Base-by-base conservation (phyloP, 2,329 filamentous ascomycete species). In the Lachnellula willkommii region DNA sequence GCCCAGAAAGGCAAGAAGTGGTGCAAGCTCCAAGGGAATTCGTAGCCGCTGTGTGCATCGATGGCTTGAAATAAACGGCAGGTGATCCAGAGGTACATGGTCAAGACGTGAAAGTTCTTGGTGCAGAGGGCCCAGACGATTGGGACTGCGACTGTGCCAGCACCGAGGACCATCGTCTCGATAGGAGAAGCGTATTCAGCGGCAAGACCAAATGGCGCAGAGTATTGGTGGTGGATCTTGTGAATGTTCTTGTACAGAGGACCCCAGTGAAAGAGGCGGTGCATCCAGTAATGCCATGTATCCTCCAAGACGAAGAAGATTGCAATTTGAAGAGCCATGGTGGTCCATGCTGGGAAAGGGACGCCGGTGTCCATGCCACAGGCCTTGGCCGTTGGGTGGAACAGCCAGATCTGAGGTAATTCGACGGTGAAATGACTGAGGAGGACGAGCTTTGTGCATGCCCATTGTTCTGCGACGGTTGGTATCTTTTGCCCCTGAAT, bases 201-300 rank as follows among this genome's bases (percentile, higher is more conserved):
- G 20, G 94, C 93, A 52, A 99, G 80, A 65, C 94, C 94, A 70
- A 99, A 99, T 17, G 94, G 94, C 12, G 94, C 94, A 39, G 91
- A 96, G 79, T 99, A 99, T 69, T 94, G 93, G 79, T 99, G 94
- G 78, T 99, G 94, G 66, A 99, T 92, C 79, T 99, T 99, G 83
- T 99, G 94, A 68, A 99, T 89, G 69, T 86, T 83, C 79, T 91
- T 95, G 84, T 99, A 99, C 5, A 99, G 85, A 40, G 91, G 90
- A 22, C 90, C 92, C 78, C 90, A 95, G 80, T 99, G 94, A 75
- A 99, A 84, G 45, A 82, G 83, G 66, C 94, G 90, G 77, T 99
- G 94, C 65, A 84, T 85, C 86, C 92, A 97, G 81, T 99, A 99
- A 76, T 99, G 94, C 94, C 94, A 99, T 64, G 93, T 79, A 74